A percentile compares a stretch with the other conserved stretches of the same genome.
Conservation (phyloP, 2,329 filamentous ascomycete species). For the Teratosphaeria destructans region DNA sequence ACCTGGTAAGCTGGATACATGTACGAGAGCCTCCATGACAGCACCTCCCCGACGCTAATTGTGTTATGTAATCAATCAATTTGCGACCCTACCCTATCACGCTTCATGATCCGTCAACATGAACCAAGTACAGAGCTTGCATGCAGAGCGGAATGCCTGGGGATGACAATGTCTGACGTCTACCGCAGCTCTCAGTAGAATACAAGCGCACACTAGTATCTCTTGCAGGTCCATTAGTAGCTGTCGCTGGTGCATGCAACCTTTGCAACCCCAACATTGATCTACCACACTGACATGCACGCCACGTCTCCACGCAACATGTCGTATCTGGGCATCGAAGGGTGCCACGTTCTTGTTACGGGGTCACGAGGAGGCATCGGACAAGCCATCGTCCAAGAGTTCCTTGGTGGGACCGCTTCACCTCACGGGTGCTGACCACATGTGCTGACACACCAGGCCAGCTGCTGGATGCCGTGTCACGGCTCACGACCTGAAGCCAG, state of each 20-base stretch:
- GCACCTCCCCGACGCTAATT: background rate
- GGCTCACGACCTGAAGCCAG: constrained; percentile 38
- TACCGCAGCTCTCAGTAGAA: background rate
- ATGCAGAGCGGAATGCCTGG: background rate
- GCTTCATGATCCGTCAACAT: background rate
- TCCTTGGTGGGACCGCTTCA: constrained; percentile 34
- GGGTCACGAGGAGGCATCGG: constrained; percentile 45
- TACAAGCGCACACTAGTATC: background rate
- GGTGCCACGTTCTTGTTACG: constrained; percentile 44
- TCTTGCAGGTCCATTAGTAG: background rate
- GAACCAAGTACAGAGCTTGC: background rate
- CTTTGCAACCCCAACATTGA: background rate
- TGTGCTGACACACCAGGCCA: constrained; percentile 15
- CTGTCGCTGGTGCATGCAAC: background rate
- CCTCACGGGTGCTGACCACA: constrained; percentile 1
- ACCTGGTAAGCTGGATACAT: background rate
- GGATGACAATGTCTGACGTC: background rate
- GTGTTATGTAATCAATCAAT: background rate
- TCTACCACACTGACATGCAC: background rate
- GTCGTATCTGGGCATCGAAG: constrained; percentile 40
- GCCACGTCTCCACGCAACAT: constrained; percentile 9
- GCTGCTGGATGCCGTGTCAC: constrained; percentile 46
- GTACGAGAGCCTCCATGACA: background rate
- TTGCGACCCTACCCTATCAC: background rate
- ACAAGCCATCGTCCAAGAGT: constrained; percentile 39